Conservation (phyloP, 179 eudicot species). For the Heliamphora pulchella region DNA sequence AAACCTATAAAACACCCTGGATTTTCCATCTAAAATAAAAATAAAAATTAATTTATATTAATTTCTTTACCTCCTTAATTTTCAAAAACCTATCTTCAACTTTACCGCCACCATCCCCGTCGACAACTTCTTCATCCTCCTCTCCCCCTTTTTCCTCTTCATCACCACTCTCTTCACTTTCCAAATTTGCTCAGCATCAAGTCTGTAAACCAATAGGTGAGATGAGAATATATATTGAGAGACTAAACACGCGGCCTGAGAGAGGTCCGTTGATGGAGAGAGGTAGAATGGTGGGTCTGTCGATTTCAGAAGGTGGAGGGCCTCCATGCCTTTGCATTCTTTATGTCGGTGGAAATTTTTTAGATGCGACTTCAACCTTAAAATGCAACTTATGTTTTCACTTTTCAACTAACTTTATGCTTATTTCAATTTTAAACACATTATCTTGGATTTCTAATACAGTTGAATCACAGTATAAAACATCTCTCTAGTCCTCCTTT, state of each 20-base stretch:
- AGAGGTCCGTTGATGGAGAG: conserved; percentile 45
- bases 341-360: background rate
- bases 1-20: too few species aligned
- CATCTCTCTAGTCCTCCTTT: too few species aligned
- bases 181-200: conserved; percentile 88
- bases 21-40: too few species aligned
- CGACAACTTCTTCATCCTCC: conserved; percentile 25
- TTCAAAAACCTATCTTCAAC: conserved; percentile 71
- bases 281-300: conserved; percentile 60
- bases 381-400: too few species aligned
- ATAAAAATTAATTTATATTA: too few species aligned
- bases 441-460: too few species aligned
- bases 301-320: conserved; percentile 50
- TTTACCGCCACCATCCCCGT: conserved; percentile 33
- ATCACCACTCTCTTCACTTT: conserved; percentile 24
- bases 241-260: conserved; percentile 49
- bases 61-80: conserved; percentile 66
- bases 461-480: too few species aligned
- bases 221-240: conserved; percentile 42
- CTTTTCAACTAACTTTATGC: too few species aligned
- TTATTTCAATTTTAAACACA: too few species aligned
- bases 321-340: conserved; percentile 24
- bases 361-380: too few species aligned
- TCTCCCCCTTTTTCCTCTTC: conserved; percentile 28
- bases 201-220: conserved; percentile 48